Evolutionary conservation across 1,284 basidiomycete species (phyloP).

Genomic region (Pascua guehoae): DNA sequence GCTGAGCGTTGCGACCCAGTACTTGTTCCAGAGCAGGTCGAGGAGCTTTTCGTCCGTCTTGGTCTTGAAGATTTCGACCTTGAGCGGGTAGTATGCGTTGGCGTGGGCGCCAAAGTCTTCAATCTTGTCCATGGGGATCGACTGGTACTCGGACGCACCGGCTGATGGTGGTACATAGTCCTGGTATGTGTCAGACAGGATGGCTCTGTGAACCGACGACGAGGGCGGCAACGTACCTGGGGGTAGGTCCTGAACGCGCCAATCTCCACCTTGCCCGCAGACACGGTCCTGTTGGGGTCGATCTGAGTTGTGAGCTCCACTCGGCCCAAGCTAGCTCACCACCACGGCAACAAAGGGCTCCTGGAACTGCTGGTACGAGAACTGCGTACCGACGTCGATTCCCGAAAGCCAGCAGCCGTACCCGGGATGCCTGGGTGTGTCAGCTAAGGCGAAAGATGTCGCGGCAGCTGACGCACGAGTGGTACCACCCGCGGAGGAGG

Average conservation of each 20-base stretch:
- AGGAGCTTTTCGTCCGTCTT: slow-evolving; percentile 80
- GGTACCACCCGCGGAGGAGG: slow-evolving; percentile 97
- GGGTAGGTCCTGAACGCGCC: slow-evolving; percentile 97
- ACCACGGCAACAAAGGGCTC: slow-evolving; percentile 98
- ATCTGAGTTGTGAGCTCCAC: slow-evolving; percentile 57
- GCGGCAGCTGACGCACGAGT: slow-evolving; percentile 58
- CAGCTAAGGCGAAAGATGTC: background rate
- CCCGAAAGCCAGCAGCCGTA: slow-evolving; percentile 97
- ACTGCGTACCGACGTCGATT: slow-evolving; percentile 93
- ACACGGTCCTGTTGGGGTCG: slow-evolving; percentile 96
- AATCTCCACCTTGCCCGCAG: slow-evolving; percentile 95
- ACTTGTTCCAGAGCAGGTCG: slow-evolving; percentile 95
- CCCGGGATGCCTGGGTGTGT: slow-evolving; percentile 66
- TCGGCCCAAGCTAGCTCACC: slow-evolving; percentile 54
- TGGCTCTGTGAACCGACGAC: background rate
- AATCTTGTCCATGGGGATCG: slow-evolving; percentile 88
- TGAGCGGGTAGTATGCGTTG: slow-evolving; percentile 90
- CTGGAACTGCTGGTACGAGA: slow-evolving; percentile 88
- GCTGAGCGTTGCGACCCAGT: slow-evolving; percentile 94
- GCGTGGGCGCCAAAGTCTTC: slow-evolving; percentile 98
- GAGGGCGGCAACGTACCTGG: slow-evolving; percentile 51
- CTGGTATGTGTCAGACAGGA: slow-evolving; percentile 20
- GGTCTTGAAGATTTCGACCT: slow-evolving; percentile 92
- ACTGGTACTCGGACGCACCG: slow-evolving; percentile 77
- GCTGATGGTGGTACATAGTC: slow-evolving; percentile 75